phyloP scores from a whole-genome alignment of 495 filamentous ascomycete species.

The Terfezia boudieri region DNA sequence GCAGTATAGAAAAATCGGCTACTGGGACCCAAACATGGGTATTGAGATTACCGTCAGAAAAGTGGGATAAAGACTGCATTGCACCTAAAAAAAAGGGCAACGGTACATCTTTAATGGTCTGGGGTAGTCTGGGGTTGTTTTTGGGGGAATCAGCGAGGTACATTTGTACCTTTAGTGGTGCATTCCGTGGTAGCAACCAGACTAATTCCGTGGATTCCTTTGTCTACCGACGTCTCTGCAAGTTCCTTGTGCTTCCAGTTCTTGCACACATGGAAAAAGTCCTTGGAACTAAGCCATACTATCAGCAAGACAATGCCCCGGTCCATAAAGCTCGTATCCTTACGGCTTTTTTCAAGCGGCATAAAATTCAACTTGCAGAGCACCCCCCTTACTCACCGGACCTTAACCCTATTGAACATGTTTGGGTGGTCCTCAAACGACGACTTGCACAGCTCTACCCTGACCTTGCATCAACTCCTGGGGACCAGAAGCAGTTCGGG shows the following conservation, averaged over 20 bases:
- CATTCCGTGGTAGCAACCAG: no score
- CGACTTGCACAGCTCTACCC: no score
- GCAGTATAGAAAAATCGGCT: neutral
- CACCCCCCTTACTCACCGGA: slow-evolving; percentile 16
- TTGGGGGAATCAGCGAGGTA: neutral
- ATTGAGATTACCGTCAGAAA: neutral
- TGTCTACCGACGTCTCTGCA: neutral
- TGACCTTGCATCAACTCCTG: no score
- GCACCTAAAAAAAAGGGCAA: neutral
- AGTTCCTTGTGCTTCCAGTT: neutral
- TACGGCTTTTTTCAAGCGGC: slow-evolving; percentile 7
- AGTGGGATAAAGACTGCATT: no score
- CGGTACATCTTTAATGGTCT: neutral
- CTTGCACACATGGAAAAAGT: neutral
- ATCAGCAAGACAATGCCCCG: slow-evolving; percentile 15
- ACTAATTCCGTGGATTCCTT: neutral
- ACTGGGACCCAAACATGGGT: neutral
- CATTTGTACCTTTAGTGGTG: neutral
- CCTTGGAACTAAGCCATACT: neutral
- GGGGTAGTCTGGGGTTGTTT: no score
- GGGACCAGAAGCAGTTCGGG: no score
- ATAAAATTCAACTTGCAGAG: slow-evolving; percentile 12
- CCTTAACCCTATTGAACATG: slow-evolving; percentile 19
- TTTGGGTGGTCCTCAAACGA: slow-evolving; percentile 13
- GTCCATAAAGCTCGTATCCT: slow-evolving; percentile 9